phyloP scores from a whole-genome alignment of 192 early-diverging fungal species.

The Podila epicladia region DNA sequence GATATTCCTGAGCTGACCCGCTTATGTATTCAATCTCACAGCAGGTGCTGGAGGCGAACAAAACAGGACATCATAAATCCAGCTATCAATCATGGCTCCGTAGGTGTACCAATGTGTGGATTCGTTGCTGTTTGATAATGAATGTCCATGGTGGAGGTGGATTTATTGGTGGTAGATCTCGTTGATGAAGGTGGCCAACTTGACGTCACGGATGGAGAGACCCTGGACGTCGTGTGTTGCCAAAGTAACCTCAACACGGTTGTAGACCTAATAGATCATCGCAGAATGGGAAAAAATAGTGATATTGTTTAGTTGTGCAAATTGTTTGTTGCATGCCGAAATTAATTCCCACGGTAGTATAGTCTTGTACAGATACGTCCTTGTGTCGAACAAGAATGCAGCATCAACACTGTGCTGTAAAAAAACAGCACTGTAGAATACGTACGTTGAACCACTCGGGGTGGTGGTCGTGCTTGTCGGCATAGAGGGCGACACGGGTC shows the following conservation, averaged over 20 bases:
- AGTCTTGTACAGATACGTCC: too few relatives aligned
- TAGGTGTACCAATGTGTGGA: not conserved
- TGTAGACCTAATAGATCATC: slow-evolving; percentile 79
- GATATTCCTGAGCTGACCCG: too few relatives aligned
- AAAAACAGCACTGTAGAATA: not conserved
- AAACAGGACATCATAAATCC: too few relatives aligned
- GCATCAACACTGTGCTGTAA: not conserved
- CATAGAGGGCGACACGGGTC: slow-evolving; percentile 87
- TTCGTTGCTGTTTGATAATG: too few relatives aligned
- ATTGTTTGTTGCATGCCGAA: not conserved
- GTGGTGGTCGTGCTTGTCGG: slow-evolving; percentile 94
- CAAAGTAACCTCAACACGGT: slow-evolving; percentile 87
- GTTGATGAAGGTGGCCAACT: slow-evolving; percentile 80
- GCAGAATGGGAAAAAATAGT: not conserved
- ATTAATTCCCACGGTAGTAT: too few relatives aligned
- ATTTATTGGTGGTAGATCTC: slow-evolving; percentile 48
- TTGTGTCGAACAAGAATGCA: not conserved
- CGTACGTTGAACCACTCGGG: slow-evolving; percentile 93
- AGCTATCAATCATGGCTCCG: too few relatives aligned
- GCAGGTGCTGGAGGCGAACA: too few relatives aligned
- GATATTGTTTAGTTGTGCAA: not conserved
- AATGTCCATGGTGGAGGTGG: not conserved
- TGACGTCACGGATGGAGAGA: slow-evolving; percentile 77
- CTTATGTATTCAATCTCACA: too few relatives aligned
- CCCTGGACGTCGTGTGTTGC: slow-evolving; percentile 93